Evolutionary conservation across 164 flowering plant genomes (phyloP), one percentile per base, ranked within the genome.

Genomic region (Vitis amurensis): DNA sequence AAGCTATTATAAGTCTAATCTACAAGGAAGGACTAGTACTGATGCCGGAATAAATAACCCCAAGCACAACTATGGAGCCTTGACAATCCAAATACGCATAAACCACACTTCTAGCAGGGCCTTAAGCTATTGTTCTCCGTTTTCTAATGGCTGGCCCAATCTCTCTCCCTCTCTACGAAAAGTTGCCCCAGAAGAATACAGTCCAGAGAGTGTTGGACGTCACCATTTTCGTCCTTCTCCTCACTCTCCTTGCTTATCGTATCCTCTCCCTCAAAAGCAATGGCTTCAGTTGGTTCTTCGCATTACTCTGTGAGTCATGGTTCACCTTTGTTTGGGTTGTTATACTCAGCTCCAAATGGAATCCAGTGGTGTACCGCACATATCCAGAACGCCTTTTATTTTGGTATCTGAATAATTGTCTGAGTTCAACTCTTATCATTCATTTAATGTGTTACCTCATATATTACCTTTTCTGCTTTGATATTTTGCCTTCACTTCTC

Each of bases 201-300:
- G 61, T 72, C 15, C 30, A 69, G 10, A 69, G 83, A 62, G 59
- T 70, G 11, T 1, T 56, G 0, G 79, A 78, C 9, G 59, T 79
- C 51, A 4, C 65, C 64, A 61, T 82, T 63, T 68, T 80, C 60
- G 37, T 73, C 63, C 78, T 82, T 29, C 79, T 82, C 56, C 60
- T 82, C 10, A 71, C 80, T n/a, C 78, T 82, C 49, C 71, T 84
- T 51, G n/a, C 55, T 29, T 80, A 82, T 53, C 86, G 84, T 9
- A 30, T 84, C 17, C 19, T 48, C 10, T 65, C 60, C 1, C 64
- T 77, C 14, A 14, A 59, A 10, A 19, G 30, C 19, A 71, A 71
- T 17, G 73, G 74, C 11, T 1, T 64, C 30, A 19, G 59, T 50
- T 78, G 81, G 82, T 52, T 6, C 44, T 2, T 31, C 7, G 44